Evolutionary conservation across 805 yeast genomes (phyloP).

Genomic region (Wickerhamiella galacta): DNA sequence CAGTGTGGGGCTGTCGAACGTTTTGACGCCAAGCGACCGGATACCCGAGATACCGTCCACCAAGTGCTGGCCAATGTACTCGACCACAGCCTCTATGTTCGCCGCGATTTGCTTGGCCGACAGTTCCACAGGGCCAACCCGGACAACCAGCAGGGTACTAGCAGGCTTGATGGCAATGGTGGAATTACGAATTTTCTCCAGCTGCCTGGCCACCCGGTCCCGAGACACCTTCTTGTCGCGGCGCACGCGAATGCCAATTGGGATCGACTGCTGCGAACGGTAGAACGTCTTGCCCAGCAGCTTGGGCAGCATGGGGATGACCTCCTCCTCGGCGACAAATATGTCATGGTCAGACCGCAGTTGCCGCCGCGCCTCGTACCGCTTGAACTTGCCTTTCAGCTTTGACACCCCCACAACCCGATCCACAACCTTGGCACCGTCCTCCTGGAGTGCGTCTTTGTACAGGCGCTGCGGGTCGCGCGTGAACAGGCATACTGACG

Average conservation of each 20-base stretch:
- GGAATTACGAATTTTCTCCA: conserved; percentile 40
- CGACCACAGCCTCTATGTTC: conserved; percentile 41
- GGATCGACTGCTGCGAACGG: conserved; percentile 48
- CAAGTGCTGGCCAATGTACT: conserved; percentile 24
- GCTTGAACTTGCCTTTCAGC: conserved; percentile 69
- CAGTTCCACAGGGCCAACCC: conserved; percentile 42
- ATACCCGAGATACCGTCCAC: conserved; percentile 20
- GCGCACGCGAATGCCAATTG: conserved; percentile 31
- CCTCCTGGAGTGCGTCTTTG: conserved; percentile 22
- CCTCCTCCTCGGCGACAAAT: conserved; percentile 71
- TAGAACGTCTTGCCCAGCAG: conserved; percentile 69
- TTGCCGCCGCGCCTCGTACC: conserved; percentile 75
- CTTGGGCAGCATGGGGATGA: conserved; percentile 66
- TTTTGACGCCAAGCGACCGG: conserved; percentile 38
- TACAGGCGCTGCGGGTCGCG: conserved; percentile 41
- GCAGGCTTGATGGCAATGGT: conserved; percentile 54
- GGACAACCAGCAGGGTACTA: conserved; percentile 49
- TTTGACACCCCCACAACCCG: conserved; percentile 56
- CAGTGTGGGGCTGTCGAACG: conserved; percentile 59
- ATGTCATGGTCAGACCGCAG: conserved; percentile 51
- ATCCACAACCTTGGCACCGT: conserved; percentile 13
- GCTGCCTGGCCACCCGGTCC: conserved; percentile 38
- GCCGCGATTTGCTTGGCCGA: conserved; percentile 35
- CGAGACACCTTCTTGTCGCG: conserved; percentile 28
- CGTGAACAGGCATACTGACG: conserved; percentile 47